Evolutionary conservation across 2,329 filamentous ascomycete species (phyloP), one percentile per base, ranked within the genome.

Genomic region (Gremmenia infestans): DNA sequence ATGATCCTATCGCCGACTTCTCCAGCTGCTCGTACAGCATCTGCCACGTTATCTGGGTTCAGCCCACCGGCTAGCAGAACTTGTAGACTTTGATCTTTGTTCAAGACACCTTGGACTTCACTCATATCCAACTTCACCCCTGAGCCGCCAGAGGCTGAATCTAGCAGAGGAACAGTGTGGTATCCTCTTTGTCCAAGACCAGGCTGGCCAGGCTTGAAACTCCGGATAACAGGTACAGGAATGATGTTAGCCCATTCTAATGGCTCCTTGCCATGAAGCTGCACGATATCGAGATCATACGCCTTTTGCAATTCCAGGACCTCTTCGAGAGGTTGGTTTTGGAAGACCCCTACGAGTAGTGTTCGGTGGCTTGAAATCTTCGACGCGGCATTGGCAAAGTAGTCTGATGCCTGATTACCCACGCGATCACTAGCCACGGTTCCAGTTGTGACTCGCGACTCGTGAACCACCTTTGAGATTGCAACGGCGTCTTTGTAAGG

Each of bases 221-320:
- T 88, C 62, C 85, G 86, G 61, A 99, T 85, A 5, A 99, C 92
- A 0, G 94, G 94, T 0, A 97, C 91, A 1, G 94, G 92, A 49
- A 99, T 91, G n/a, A 88, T 74, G 47, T 75, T 81, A 1, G 92
- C 87, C 92, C 93, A 99, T 70, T 99, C 94, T 4, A 97, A 67
- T 2, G 94, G 93, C 70, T 99, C 95, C 48, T 87, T 81, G 8
- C 94, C 95, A 68, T 99, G 94, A 2, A 99, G 81, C 70, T 99
- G 94, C 6, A 99, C 89, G 52, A 96, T 76, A 69, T 99, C 94
- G 45, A 99, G 81, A 47, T 81, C 78, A 62, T 96, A 85, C 12
- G 85, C 77, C 61, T 82, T 82, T 65, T 95, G 89, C 70, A 93
- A 84, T 60, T 86, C 81, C 50, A 97, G 77, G 6, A 99, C 79